phyloP scores from a whole-genome alignment of 306 rosid species.

The Glycine latifolia region DNA sequence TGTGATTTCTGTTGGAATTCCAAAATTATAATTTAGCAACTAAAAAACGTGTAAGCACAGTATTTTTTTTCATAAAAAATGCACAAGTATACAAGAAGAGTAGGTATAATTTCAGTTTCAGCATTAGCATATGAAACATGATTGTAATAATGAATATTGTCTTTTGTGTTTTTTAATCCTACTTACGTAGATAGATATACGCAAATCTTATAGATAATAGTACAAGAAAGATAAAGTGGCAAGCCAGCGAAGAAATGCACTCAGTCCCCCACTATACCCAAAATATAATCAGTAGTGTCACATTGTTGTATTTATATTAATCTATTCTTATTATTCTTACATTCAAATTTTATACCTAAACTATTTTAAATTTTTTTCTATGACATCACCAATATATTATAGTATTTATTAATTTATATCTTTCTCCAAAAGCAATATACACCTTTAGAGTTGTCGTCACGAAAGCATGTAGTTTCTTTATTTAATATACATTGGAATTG shows the following conservation, averaged over 20 bases:
- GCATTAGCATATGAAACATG: background rate
- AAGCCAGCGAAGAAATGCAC: constrained; percentile 36
- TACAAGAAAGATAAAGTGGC: constrained; percentile 41
- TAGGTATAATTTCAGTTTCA: background rate
- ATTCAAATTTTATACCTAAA: background rate
- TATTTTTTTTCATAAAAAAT: background rate
- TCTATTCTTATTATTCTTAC: background rate
- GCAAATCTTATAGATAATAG: background rate
- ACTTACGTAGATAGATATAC: too few relatives aligned
- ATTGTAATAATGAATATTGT: too few relatives aligned
- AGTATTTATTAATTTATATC: background rate
- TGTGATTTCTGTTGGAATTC: background rate
- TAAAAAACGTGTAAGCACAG: background rate
- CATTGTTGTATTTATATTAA: background rate
- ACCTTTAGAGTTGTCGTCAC: background rate
- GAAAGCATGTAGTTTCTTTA: background rate
- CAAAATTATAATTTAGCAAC: background rate
- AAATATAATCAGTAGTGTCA: background rate
- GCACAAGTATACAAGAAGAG: background rate
- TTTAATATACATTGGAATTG: background rate
- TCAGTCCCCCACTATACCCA: constrained; percentile 20
- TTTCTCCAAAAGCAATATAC: background rate
- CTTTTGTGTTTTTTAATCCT: background rate
- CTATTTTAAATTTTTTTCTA: background rate
- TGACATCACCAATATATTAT: background rate